Evolutionary conservation across 768 basidiomycete species (phyloP).

Genomic region (Calocera viscosa): DNA sequence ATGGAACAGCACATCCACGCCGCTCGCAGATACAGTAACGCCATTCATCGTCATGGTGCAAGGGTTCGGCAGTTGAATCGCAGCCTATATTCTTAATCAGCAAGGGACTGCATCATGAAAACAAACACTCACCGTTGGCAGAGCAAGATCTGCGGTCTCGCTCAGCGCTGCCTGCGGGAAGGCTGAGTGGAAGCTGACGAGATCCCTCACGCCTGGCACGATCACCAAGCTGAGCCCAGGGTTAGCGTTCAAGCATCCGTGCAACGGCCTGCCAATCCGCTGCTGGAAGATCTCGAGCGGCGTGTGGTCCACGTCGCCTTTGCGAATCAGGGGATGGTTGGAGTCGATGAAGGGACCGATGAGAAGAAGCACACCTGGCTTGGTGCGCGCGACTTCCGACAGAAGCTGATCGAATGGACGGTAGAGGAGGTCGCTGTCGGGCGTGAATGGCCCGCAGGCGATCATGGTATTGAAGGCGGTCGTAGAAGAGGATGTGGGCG

Average conservation of each 20-base stretch:
- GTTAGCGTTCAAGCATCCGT: constrained; percentile 43
- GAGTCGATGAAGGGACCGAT: constrained; percentile 85
- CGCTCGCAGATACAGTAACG: constrained; percentile 63
- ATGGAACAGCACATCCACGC: constrained; percentile 81
- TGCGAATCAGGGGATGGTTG: constrained; percentile 56
- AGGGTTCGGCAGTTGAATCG: constrained; percentile 77
- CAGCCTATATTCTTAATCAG: constrained; percentile 38
- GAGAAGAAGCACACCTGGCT: constrained; percentile 67
- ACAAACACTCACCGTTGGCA: constrained; percentile 27
- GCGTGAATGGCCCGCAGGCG: constrained; percentile 78
- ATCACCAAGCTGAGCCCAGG: constrained; percentile 64
- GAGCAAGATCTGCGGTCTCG: constrained; percentile 22
- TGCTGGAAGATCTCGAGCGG: constrained; percentile 56
- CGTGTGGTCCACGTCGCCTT: constrained; percentile 56
- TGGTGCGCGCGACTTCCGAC: constrained; percentile 43
- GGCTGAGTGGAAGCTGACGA: constrained; percentile 64
- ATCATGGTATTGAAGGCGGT: constrained; percentile 50
- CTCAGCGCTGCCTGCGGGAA: constrained; percentile 58
- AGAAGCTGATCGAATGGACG: constrained; percentile 56
- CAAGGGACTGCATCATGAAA: not conserved
- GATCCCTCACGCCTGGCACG: constrained; percentile 70
- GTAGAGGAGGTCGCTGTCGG: constrained; percentile 63
- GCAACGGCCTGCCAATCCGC: constrained; percentile 47
- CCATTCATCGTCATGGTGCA: constrained; percentile 74
- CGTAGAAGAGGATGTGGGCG: constrained; percentile 53